Evolutionary conservation across 805 yeast species (phyloP).

Genomic region (Pichia thaimueangensis): DNA sequence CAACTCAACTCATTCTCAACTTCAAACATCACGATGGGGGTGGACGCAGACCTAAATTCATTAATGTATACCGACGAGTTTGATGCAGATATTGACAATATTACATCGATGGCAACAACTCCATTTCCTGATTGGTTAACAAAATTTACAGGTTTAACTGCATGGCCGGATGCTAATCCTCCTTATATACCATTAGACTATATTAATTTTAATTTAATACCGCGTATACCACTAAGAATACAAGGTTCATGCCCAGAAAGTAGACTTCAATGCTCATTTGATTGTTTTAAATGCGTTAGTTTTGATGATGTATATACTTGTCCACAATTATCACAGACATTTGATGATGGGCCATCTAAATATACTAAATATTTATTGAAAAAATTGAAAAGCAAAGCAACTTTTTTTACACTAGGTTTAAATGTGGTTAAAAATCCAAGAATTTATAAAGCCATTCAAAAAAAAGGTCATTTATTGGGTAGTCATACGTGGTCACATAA

Average conservation of each 20-base stretch:
- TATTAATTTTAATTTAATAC: constrained; percentile 50
- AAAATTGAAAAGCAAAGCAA: constrained; percentile 48
- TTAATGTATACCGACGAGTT: too few species aligned
- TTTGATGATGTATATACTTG: constrained; percentile 76
- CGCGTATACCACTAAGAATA: constrained; percentile 40
- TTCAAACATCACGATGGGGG: too few species aligned
- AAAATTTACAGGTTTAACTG: constrained; percentile 61
- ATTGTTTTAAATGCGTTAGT: constrained; percentile 73
- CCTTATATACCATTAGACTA: constrained; percentile 81
- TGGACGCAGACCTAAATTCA: too few species aligned
- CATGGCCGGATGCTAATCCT: constrained; percentile 86
- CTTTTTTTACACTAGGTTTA: constrained; percentile 82
- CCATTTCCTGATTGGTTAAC: constrained; percentile 73
- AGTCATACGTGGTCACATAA: constrained; percentile 93
- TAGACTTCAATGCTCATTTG: constrained; percentile 68
- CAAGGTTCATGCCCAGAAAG: constrained; percentile 55
- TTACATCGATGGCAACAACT: neutral
- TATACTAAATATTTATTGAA: constrained; percentile 56
- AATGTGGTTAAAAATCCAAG: constrained; percentile 76
- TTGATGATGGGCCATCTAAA: constrained; percentile 91
- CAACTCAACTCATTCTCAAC: too few species aligned
- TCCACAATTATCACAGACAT: constrained; percentile 71
- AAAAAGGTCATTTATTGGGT: constrained; percentile 71
- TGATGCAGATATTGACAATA: neutral
- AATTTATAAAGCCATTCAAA: constrained; percentile 49